Base-by-base conservation (phyloP, 441 rosid species). In the Jatropha podagrica region DNA sequence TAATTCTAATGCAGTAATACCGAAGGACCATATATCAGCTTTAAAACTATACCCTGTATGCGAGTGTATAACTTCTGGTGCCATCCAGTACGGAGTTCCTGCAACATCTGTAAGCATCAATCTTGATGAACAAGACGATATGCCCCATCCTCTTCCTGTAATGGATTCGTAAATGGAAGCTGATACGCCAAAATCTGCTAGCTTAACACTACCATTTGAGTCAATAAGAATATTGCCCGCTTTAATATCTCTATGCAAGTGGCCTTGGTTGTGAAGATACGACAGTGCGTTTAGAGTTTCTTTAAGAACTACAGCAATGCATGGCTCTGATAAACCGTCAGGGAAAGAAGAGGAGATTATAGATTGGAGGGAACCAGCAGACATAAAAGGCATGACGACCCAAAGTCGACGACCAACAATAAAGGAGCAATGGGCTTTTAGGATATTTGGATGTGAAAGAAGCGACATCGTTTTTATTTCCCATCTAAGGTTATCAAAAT, bases 371-470 rank as follows among this genome's bases (percentile, higher is more conserved):
- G 97, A 94, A 52, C 98, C 97, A 0, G 88, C 88, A 4, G 92
- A 88, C 97, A 94, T 91, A 82, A 95, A 92, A 0, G 97, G 97
- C 98, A 91, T 92, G 48, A 94, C 95, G n/a, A 94, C 94, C 97
- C 98, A 92, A 51, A 94, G 94, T 65, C 84, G 86, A 44, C 81
- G 85, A 73, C 80, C 94, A 8, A 90, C 94, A 8, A 84, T 86
- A 89, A 91, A 94, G 5, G 96, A 92, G 46, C 97, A 91, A 76
- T 88, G 91, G 27, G 95, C 93, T 26, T 84, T 84, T 70, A 94
- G 92, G 73, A 94, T 85, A 46, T 91, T 92, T 1, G 91, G 94
- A 76, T 92, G 98, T 26, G 94, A 86, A 54, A 91, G 87, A 42
- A 94, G 92, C 51, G 91, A 85, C 90, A 92, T 83, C 40, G 86